Evolutionary conservation across 495 filamentous ascomycete genomes (phyloP).

Genomic region (Trichocladium uniseriatum): DNA sequence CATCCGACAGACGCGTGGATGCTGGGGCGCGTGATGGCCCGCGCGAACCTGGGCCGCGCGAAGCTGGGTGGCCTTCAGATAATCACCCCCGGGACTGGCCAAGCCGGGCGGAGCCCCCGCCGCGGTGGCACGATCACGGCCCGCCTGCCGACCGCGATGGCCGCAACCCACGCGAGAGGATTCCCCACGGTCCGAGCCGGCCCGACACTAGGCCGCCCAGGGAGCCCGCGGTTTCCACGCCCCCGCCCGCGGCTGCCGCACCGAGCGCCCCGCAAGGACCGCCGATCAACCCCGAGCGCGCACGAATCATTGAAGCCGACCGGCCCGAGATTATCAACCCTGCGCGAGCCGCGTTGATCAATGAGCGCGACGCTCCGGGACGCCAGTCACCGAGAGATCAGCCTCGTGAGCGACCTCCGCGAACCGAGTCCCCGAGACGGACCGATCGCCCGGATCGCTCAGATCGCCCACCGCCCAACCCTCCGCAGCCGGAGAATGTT

Average conservation of each 20-base stretch:
- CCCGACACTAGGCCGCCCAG: conserved; percentile 27
- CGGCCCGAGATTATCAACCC: conserved; percentile 43
- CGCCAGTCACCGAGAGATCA: conserved; percentile 35
- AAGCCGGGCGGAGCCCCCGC: conserved; percentile 24
- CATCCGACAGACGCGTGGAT: conserved; percentile 20
- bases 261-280: conserved; percentile 32
- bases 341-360: conserved; percentile 47
- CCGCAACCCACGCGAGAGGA: conserved; percentile 29
- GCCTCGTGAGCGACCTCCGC: conserved; percentile 30
- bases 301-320: conserved; percentile 31
- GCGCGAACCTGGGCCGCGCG: conserved; percentile 18
- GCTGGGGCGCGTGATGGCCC: conserved; percentile 22
- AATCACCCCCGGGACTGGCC: conserved; percentile 28
- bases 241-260: conserved; percentile 24
- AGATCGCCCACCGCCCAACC: conserved; percentile 29
- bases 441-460: conserved; percentile 40
- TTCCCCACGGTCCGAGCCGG: conserved; percentile 18
- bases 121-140: conserved; percentile 24
- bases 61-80: conserved; percentile 23
- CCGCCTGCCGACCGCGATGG: conserved; percentile 27
- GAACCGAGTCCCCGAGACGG: conserved; percentile 44
- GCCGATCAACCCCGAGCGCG: conserved; percentile 37
- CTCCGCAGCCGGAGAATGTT: conserved; percentile 26
- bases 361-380: conserved; percentile 28
- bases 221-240: conserved; percentile 21